A percentile compares a stretch with the other conserved stretches of the same genome.
Evolutionary conservation across 345 rosid species (phyloP).

Genomic region (Populus ilicifolia): DNA sequence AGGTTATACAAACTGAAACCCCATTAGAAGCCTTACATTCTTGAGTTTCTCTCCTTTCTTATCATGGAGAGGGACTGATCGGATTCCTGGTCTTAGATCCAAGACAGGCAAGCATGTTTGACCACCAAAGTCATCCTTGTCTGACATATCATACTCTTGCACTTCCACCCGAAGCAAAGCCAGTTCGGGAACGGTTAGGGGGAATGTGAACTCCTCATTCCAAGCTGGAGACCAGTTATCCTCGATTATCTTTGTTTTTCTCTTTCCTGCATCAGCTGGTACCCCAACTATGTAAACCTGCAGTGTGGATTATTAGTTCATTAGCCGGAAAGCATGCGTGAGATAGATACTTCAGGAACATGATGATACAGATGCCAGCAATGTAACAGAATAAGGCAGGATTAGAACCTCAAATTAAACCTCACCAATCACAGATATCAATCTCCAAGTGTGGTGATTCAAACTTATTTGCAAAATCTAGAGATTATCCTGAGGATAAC

Average conservation of each 20-base stretch:
- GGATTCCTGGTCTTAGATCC: conserved; percentile 30
- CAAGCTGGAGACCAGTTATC: conserved; percentile 31
- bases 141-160: conserved; percentile 29
- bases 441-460: neutral
- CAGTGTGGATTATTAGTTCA: neutral
- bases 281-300: conserved; percentile 31
- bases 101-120: conserved; percentile 28
- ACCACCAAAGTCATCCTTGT: conserved; percentile 31
- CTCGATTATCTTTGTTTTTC: conserved; percentile 24
- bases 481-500: neutral
- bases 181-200: conserved; percentile 26
- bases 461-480: neutral
- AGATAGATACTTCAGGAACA: neutral
- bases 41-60: conserved; percentile 27
- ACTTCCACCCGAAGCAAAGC: conserved; percentile 29
- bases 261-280: conserved; percentile 19
- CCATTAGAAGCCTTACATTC: conserved; percentile 23
- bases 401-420: neutral
- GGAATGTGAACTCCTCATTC: conserved; percentile 27
- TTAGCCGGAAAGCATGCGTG: neutral
- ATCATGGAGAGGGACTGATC: conserved; percentile 27
- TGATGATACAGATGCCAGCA: neutral
- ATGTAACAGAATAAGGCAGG: neutral
- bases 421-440: neutral
- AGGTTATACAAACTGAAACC: conserved; percentile 20